Evolutionary conservation across 1,284 basidiomycete species (phyloP), one percentile per base, ranked within the genome.

Genomic region (Tetrapyrgos nigripes): DNA sequence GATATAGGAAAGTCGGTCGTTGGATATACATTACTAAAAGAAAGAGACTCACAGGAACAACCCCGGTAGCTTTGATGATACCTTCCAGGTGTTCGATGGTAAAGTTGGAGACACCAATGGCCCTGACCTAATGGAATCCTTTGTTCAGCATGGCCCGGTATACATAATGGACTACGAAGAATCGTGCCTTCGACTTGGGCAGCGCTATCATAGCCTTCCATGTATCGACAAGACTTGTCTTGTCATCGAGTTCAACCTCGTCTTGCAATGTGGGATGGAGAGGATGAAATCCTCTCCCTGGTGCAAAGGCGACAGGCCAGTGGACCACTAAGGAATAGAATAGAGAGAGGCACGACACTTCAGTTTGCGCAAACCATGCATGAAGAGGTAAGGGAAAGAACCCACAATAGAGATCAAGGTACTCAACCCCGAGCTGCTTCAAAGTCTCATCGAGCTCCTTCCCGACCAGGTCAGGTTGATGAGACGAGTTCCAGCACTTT

Each of bases 71-170:
- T 13, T 83, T 77, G 66, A 88, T 89, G 70, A 96, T 83, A 31
- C 79, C 88, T 70, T 92, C 75, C 58, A 95, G 75, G 50, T 89
- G 80, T 45, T 80, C 78, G 52, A 88, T 76, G 29, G 83, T 86
- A 73, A 94, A 95, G 83, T 96, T 96, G 62, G 90, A 93, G 13
- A 96, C 93, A 62, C 89, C 91, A 60, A 91, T 77, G 2, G 81
- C 79, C 33, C 35, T 55, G 37, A 60, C 58, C 54, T 59, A 19
- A n/a, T 4, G 66, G 76, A 79, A 70, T 87, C 86, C 81, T 85
- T 45, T 14, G 3, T 27, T 40, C 4, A 53, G 6, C 17, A 21
- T 17, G 45, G 6, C 4, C 27, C 52, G 28, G 44, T 11, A 10
- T 28, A 31, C 21, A 26, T 45, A 45, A 21, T 28, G 21, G 24